These are phyloP conservation scores for Secale cereale DNA, from an alignment of 176 grass and related monocot genomes.

Conservation along the genomic window DNA sequence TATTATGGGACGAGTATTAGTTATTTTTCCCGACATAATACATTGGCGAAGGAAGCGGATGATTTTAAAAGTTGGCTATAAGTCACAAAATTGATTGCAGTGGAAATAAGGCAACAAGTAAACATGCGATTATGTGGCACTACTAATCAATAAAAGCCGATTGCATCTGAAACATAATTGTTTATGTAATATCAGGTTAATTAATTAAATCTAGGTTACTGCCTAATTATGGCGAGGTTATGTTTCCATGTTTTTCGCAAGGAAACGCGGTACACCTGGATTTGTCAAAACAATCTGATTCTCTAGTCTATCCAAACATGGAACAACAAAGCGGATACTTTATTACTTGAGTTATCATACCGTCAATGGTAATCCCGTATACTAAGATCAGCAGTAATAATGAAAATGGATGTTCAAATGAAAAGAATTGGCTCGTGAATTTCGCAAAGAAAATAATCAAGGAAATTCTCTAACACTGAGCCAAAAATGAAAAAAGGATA, in stretches of 20 bases:
- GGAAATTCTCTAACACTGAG: background rate
- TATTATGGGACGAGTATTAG: background rate
- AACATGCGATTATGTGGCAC: background rate
- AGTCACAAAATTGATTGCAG: background rate
- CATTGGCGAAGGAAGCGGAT: background rate
- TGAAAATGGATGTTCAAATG: background rate
- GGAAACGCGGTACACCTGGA: background rate
- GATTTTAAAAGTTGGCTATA: background rate
- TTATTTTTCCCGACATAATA: too few relatives aligned
- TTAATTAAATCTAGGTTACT: background rate
- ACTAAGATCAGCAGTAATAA: background rate
- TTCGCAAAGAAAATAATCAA: background rate
- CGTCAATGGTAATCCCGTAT: background rate
- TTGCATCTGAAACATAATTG: background rate
- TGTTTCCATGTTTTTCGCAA: background rate
- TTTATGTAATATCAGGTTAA: background rate
- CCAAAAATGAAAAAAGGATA: slow-evolving; percentile 2
- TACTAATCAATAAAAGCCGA: background rate
- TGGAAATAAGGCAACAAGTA: background rate
- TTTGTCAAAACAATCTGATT: background rate
- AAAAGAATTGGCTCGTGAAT: background rate
- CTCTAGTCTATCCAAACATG: background rate
- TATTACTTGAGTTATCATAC: background rate
- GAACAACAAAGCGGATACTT: background rate
- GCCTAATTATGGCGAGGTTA: background rate